Percentiles rank a stretch among this genome's conserved stretches.
These are phyloP conservation scores for Austroboletus niveus DNA, from an alignment of 1,284 basidiomycete species.

Conservation along the genomic window DNA sequence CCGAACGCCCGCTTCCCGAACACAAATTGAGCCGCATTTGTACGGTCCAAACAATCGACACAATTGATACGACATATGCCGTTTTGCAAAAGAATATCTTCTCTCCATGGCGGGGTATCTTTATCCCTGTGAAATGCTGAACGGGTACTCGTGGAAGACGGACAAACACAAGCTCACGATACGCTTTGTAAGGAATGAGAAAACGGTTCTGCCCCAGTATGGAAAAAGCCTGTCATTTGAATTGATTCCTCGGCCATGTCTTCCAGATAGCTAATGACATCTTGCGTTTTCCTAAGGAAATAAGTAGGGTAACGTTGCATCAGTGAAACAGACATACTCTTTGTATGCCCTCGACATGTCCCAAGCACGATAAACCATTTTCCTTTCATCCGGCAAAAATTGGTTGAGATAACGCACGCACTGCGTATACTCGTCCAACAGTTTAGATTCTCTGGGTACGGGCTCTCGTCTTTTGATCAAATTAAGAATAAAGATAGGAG, in stretches of 20 bases:
- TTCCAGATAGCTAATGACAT: slow-evolving; percentile 94
- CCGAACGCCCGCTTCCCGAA: slow-evolving; percentile 95
- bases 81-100: slow-evolving; percentile 80
- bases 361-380: slow-evolving; percentile 93
- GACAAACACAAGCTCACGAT: slow-evolving; percentile 33
- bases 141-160: neutral
- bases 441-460: slow-evolving; percentile 88
- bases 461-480: slow-evolving; percentile 87
- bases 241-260: slow-evolving; percentile 95
- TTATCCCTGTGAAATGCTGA: slow-evolving; percentile 13
- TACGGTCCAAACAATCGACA: slow-evolving; percentile 96
- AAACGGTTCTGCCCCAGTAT: slow-evolving; percentile 78
- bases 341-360: slow-evolving; percentile 95
- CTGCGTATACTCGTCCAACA: slow-evolving; percentile 88
- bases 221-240: slow-evolving; percentile 92
- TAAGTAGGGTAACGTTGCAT: neutral
- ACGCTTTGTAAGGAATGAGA: slow-evolving; percentile 57
- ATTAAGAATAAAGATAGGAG: slow-evolving; percentile 93
- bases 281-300: slow-evolving; percentile 77
- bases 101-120: slow-evolving; percentile 46
- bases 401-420: slow-evolving; percentile 95
- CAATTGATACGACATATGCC: slow-evolving; percentile 91
- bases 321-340: slow-evolving; percentile 51
- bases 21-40: slow-evolving; percentile 97
- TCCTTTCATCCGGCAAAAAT: slow-evolving; percentile 84